phyloP scores from a whole-genome alignment of 805 yeast species.

The Maudiozyma saulgeensis region DNA sequence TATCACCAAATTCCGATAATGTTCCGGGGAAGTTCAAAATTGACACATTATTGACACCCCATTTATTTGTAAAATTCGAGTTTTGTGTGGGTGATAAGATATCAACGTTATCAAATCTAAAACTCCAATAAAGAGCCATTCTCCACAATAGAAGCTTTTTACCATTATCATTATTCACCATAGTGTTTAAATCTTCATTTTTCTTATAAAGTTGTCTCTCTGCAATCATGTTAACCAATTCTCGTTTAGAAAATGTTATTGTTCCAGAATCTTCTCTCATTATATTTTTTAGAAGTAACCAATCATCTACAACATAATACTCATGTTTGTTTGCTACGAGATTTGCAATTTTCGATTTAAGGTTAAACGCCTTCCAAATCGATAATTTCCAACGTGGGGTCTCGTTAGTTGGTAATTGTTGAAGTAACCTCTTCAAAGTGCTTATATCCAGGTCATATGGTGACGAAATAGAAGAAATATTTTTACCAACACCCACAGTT shows the following conservation, averaged over 20 bases:
- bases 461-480: slow-evolving; percentile 24
- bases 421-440: slow-evolving; percentile 32
- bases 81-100: slow-evolving; percentile 6
- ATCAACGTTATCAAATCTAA: slow-evolving; percentile 29
- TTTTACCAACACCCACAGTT: neutral
- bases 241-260: slow-evolving; percentile 33
- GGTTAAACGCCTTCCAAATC: slow-evolving; percentile 31
- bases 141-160: slow-evolving; percentile 32
- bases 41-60: slow-evolving; percentile 26
- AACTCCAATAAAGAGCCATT: slow-evolving; percentile 33
- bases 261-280: slow-evolving; percentile 3
- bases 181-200: slow-evolving; percentile 24
- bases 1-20: neutral
- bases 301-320: slow-evolving; percentile 30
- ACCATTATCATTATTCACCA: slow-evolving; percentile 31
- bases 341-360: slow-evolving; percentile 33
- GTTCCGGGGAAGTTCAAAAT: slow-evolving; percentile 21
- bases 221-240: slow-evolving; percentile 43
- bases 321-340: slow-evolving; percentile 44
- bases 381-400: slow-evolving; percentile 33
- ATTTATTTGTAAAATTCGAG: slow-evolving; percentile 30
- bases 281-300: slow-evolving; percentile 17
- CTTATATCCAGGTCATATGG: slow-evolving; percentile 38
- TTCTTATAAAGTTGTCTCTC: slow-evolving; percentile 45
- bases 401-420: slow-evolving; percentile 29